Evolutionary conservation across 768 basidiomycete species (phyloP), one percentile per base, ranked within the genome.

Genomic region (Phallus indusiatus): DNA sequence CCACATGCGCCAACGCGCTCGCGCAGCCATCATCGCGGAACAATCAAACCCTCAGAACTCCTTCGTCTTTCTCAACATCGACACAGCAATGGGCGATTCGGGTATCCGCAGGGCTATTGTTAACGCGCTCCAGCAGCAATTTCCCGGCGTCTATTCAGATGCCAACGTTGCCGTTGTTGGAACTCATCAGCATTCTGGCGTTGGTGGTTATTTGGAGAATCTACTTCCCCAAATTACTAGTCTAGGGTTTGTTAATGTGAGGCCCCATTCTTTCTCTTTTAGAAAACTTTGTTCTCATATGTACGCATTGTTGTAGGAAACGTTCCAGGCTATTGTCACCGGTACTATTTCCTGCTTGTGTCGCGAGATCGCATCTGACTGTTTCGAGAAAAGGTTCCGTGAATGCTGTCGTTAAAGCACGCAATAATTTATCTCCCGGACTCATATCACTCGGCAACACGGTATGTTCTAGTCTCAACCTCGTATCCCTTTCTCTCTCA

Each of bases 31-130:
- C 61, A 71, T 90, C 17, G 87, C 85, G 47, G 85, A 87, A 56
- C 71, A 81, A 22, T 65, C 78, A 49, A 70, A 75, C 28, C 71
- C 85, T 2, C 69, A 76, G 37, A 81, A 85, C 63, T 78, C 86
- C 51, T 66, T 90, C 50, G 81, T 90, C 21, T 86, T 88, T 67
- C 82, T 90, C 69, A 89, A 88, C 63, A 78, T 86, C n/a, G 84
- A 91, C 67, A 88, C 89, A 54, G 86, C 82, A 47, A 88, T 90
- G 85, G 88, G 88, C 11, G 89, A 90, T 69, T 82, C 80, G 2
- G 88, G 87, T 22, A 73, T 88, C 37, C 83, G 88, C 34, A 81
- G 86, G 24, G 79, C 81, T 14, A 82, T 91, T 63, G 78, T 90
- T 28, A 67, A 75, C 4, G 71, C 78, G 46, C 76, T 90, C 10